phyloP scores from a whole-genome alignment of 345 rosid genomes.

The Arabis alpina region DNA sequence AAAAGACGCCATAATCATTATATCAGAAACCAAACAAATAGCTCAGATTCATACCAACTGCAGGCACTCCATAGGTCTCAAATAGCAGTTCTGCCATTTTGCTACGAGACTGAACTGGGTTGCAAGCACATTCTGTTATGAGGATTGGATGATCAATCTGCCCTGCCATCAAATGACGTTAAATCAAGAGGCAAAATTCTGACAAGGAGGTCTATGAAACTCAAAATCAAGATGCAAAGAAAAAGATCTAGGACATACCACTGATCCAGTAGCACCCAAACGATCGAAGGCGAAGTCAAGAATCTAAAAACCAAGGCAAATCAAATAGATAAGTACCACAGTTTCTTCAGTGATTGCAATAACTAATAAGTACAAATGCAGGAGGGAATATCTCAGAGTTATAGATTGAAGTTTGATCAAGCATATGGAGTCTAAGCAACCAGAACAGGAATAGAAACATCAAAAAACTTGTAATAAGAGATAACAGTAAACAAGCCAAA shows the following conservation, averaged over 20 bases:
- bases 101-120: slow-evolving; percentile 91
- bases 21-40: slow-evolving; percentile 15
- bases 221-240: slow-evolving; percentile 25
- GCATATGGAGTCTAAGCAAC: not conserved
- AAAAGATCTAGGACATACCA: slow-evolving; percentile 49
- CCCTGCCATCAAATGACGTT: slow-evolving; percentile 56
- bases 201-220: slow-evolving; percentile 14
- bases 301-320: slow-evolving; percentile 52
- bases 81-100: slow-evolving; percentile 98
- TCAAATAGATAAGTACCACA: slow-evolving; percentile 3
- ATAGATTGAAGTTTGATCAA: not conserved
- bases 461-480: slow-evolving; percentile 7
- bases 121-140: slow-evolving; percentile 91
- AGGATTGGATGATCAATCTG: slow-evolving; percentile 97
- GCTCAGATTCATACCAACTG: slow-evolving; percentile 64
- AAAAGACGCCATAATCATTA: not conserved
- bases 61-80: slow-evolving; percentile 97
- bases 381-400: not conserved
- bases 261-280: slow-evolving; percentile 81
- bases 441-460: not conserved
- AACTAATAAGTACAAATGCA: not conserved
- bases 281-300: slow-evolving; percentile 95
- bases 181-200: slow-evolving; percentile 42
- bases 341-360: not conserved
- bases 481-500: slow-evolving; percentile 1